Evolutionary conservation across 2,329 filamentous ascomycete genomes (phyloP).

Genomic region (Elsinoe perseae): DNA sequence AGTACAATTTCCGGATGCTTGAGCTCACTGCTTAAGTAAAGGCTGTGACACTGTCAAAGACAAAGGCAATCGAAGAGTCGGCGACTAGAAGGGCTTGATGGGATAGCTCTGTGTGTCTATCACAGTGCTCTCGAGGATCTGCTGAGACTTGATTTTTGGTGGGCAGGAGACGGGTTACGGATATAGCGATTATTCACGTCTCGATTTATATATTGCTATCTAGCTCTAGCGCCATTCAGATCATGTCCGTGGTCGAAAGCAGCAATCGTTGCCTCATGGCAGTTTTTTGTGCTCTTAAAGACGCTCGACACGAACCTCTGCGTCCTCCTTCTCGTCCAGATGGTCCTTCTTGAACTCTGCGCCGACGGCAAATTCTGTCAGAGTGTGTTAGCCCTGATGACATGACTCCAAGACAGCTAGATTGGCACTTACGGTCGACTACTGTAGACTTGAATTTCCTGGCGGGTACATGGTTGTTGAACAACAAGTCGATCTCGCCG

Average conservation of each 20-base stretch:
- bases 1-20: too few relatives aligned
- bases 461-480: conserved; percentile 27
- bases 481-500: conserved; percentile 33
- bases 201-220: too few relatives aligned
- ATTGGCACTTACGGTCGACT: conserved; percentile 5
- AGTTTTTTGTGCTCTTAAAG: neutral
- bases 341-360: conserved; percentile 1
- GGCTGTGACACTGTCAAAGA: too few relatives aligned
- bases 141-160: too few relatives aligned
- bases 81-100: too few relatives aligned
- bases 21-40: too few relatives aligned
- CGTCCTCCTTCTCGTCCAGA: neutral
- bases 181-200: neutral
- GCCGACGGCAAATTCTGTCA: conserved; percentile 1
- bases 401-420: neutral
- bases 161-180: too few relatives aligned
- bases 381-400: neutral
- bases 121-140: too few relatives aligned
- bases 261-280: too few relatives aligned
- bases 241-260: too few relatives aligned
- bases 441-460: conserved; percentile 22
- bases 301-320: neutral
- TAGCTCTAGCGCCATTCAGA: neutral
- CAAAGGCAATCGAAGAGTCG: too few relatives aligned
- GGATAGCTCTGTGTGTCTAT: too few relatives aligned